Evolutionary conservation across 495 filamentous ascomycete genomes (phyloP).

Genomic region (Evansstolkia leycettana): DNA sequence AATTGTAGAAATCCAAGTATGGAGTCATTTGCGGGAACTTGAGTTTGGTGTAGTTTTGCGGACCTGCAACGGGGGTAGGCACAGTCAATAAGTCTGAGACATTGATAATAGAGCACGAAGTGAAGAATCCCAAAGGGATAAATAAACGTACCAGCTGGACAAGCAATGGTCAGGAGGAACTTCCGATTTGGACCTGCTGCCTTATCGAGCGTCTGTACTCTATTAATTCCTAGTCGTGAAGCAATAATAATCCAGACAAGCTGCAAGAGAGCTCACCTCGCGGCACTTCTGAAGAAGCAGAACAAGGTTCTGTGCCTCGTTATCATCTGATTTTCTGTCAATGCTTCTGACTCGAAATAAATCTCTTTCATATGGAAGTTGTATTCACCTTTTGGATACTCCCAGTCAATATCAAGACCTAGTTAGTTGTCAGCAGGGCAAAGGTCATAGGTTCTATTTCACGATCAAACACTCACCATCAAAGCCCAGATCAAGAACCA

Average conservation of each 20-base stretch:
- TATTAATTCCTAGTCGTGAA: conserved; percentile 2
- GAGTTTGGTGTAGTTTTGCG: conserved; percentile 57
- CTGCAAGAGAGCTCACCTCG: conserved; percentile 18
- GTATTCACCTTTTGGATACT: conserved; percentile 31
- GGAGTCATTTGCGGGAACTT: conserved; percentile 56
- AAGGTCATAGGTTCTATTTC: not conserved
- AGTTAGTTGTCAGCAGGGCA: conserved; percentile 4
- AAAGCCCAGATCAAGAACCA: conserved; percentile 57
- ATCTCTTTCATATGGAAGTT: no score
- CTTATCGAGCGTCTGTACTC: conserved; percentile 40
- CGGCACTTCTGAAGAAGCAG: conserved; percentile 55
- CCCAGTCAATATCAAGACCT: conserved; percentile 57
- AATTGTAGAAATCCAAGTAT: conserved; percentile 67
- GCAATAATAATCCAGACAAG: not conserved
- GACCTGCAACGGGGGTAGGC: conserved; percentile 9
- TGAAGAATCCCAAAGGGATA: not conserved
- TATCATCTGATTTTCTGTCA: conserved; percentile 23
- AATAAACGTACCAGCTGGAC: conserved; percentile 29
- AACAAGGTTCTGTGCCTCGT: conserved; percentile 58
- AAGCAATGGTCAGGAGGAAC: conserved; percentile 71
- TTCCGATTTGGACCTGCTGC: conserved; percentile 44
- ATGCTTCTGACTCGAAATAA: not conserved
- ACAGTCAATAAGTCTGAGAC: not conserved
- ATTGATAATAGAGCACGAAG: not conserved
- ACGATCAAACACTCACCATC: conserved; percentile 28